phyloP scores from a whole-genome alignment of 2,329 filamentous ascomycete species.

The Mariannaea elegans region DNA sequence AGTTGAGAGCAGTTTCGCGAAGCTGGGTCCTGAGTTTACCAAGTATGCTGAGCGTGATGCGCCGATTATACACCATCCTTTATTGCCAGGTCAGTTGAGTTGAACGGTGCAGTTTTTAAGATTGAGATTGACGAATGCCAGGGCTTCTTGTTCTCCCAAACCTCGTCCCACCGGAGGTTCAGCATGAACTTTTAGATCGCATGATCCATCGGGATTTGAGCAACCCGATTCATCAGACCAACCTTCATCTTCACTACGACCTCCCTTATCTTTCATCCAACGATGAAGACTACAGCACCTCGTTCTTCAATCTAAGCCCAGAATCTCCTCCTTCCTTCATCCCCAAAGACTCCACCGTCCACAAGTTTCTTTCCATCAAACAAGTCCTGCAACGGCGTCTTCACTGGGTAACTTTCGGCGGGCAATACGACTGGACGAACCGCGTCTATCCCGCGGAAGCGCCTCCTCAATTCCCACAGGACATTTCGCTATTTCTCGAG shows the following conservation, averaged over 20 bases:
- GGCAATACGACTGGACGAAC: conserved; percentile 95
- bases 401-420: conserved; percentile 93
- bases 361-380: conserved; percentile 75
- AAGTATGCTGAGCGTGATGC: conserved; percentile 49
- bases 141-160: conserved; percentile 82
- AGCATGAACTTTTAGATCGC: conserved; percentile 74
- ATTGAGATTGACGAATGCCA: conserved; percentile 46
- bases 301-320: conserved; percentile 64
- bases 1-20: conserved; percentile 54
- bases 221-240: conserved; percentile 80
- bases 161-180: conserved; percentile 74
- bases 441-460: conserved; percentile 78
- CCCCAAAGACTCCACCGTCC: conserved; percentile 77
- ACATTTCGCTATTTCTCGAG: conserved; percentile 74
- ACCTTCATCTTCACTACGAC: conserved; percentile 85
- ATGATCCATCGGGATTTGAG: conserved; percentile 82
- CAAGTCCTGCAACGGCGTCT: conserved; percentile 81
- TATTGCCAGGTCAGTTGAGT: conserved; percentile 70
- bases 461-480: conserved; percentile 77
- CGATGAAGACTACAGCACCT: conserved; percentile 43
- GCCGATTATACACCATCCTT: conserved; percentile 69
- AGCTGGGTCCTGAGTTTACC: conserved; percentile 47
- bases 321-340: conserved; percentile 62
- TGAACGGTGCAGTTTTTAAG: not conserved
- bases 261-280: conserved; percentile 64